These are phyloP conservation scores for Phytophthora pluvialis DNA, from an alignment of 352 stramenopile species.

Conservation along the genomic window DNA sequence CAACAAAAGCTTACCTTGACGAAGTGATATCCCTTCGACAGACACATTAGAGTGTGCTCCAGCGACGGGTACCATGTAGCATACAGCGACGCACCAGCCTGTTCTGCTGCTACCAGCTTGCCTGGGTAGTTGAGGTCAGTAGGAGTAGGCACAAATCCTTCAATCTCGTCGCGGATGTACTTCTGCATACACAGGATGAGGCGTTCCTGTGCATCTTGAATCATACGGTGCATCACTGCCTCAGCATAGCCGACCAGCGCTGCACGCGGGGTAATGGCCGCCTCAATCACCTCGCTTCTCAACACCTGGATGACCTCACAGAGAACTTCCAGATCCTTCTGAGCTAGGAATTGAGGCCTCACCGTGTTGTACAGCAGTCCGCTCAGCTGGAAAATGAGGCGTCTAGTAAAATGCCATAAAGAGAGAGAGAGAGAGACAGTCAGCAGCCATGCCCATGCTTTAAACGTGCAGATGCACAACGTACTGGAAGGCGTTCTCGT, in stretches of 20 bases:
- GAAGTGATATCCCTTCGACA: slow-evolving; percentile 89
- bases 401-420: slow-evolving; percentile 33
- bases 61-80: slow-evolving; percentile 86
- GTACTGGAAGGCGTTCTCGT: slow-evolving; percentile 76
- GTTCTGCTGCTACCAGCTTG: slow-evolving; percentile 52
- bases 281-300: slow-evolving; percentile 79
- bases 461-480: slow-evolving; percentile 10
- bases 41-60: slow-evolving; percentile 82
- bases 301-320: slow-evolving; percentile 85
- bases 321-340: slow-evolving; percentile 79
- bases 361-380: slow-evolving; percentile 74
- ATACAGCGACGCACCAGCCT: slow-evolving; percentile 57
- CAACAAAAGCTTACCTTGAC: slow-evolving; percentile 58
- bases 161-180: slow-evolving; percentile 85
- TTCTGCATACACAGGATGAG: slow-evolving; percentile 87
- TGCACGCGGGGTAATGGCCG: slow-evolving; percentile 60
- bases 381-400: slow-evolving; percentile 81
- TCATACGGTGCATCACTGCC: slow-evolving; percentile 84
- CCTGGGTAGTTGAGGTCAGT: slow-evolving; percentile 77
- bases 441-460: not conserved
- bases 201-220: slow-evolving; percentile 83
- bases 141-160: slow-evolving; percentile 64
- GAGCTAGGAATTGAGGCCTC: slow-evolving; percentile 68
- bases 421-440: not conserved
- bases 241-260: slow-evolving; percentile 62